phyloP scores from a whole-genome alignment of 2,329 filamentous ascomycete species.

The Fusarium guadeloupense region DNA sequence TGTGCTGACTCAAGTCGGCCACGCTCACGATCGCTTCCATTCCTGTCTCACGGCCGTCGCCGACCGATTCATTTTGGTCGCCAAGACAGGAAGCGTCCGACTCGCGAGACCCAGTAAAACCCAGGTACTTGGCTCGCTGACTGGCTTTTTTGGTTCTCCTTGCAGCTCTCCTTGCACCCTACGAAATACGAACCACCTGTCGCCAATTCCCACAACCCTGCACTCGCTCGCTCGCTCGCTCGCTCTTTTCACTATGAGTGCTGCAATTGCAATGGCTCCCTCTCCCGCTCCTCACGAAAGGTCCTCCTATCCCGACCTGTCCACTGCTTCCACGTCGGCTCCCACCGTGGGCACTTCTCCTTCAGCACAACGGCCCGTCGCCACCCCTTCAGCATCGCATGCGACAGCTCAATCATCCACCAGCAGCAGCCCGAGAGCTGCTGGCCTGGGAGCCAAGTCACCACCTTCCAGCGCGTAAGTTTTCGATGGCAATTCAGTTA shows the following conservation, averaged over 20 bases:
- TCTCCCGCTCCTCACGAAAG: conserved; percentile 74
- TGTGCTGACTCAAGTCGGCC: conserved; percentile 26
- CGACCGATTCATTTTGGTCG: conserved; percentile 29
- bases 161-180: conserved; percentile 31
- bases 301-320: conserved; percentile 63
- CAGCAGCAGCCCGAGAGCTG: conserved; percentile 63
- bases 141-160: conserved; percentile 32
- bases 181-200: conserved; percentile 23
- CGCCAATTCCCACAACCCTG: conserved; percentile 30
- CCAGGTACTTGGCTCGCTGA: conserved; percentile 33
- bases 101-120: conserved; percentile 38
- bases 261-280: conserved; percentile 74
- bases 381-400: conserved; percentile 51
- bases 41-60: conserved; percentile 36
- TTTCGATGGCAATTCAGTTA: conserved; percentile 7
- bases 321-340: conserved; percentile 49
- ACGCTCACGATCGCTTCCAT: conserved; percentile 30
- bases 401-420: conserved; percentile 58
- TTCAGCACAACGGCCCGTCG: conserved; percentile 55
- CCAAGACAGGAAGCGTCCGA: conserved; percentile 36
- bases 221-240: conserved; percentile 8
- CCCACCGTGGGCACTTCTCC: conserved; percentile 53
- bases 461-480: conserved; percentile 70
- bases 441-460: conserved; percentile 56
- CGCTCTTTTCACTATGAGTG: conserved; percentile 64